These are phyloP conservation scores for Aegilops bicornis DNA, from an alignment of 176 grass and related monocot species.

Conservation along the genomic window DNA sequence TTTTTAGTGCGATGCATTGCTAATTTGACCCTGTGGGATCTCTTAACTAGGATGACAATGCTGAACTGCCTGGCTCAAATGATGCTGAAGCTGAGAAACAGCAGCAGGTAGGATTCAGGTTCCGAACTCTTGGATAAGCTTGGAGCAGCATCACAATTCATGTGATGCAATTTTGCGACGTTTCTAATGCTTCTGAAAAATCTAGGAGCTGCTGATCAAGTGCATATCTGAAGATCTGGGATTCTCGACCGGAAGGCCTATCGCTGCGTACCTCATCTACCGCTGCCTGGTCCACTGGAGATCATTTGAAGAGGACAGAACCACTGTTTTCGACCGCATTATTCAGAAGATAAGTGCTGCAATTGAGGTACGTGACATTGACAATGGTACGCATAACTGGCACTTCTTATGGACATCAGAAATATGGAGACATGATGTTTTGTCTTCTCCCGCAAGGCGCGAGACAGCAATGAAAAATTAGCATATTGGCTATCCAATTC, in stretches of 20 bases:
- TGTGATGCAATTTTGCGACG: not conserved
- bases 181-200: not conserved
- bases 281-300: slow-evolving; percentile 63
- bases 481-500: slow-evolving; percentile 78
- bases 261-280: slow-evolving; percentile 56
- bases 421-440: not conserved
- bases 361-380: slow-evolving; percentile 36
- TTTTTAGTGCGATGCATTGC: not conserved
- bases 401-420: not conserved
- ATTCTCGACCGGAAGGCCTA: slow-evolving; percentile 53
- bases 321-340: slow-evolving; percentile 53
- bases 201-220: slow-evolving; percentile 67
- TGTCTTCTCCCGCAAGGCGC: slow-evolving; percentile 27
- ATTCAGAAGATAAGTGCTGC: slow-evolving; percentile 56
- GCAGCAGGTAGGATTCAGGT: slow-evolving; percentile 41
- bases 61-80: slow-evolving; percentile 23
- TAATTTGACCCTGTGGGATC: slow-evolving; percentile 16
- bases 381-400: not conserved
- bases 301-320: slow-evolving; percentile 67
- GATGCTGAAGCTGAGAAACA: slow-evolving; percentile 50
- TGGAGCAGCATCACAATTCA: not conserved
- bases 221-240: slow-evolving; percentile 70
- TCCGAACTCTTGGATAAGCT: slow-evolving; percentile 5
- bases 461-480: slow-evolving; percentile 49
- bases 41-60: slow-evolving; percentile 27